Percentiles rank a stretch among this genome's conserved stretches.
phyloP scores from a whole-genome alignment of 140 eudicot genomes.

The Anethum foeniculum region DNA sequence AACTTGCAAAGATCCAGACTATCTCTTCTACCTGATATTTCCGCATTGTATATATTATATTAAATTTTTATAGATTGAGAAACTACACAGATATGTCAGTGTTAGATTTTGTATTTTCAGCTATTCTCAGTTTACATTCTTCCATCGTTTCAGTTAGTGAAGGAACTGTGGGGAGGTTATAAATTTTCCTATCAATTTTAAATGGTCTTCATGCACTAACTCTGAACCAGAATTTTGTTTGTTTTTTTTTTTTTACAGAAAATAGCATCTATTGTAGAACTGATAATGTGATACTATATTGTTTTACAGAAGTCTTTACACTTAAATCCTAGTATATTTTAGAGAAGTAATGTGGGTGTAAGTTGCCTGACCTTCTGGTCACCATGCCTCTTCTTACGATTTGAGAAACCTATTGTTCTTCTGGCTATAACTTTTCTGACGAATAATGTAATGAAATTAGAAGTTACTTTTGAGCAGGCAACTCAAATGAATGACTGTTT shows the following conservation, averaged over 20 bases:
- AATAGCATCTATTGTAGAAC: not conserved
- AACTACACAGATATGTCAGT: not conserved
- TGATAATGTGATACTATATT: not conserved
- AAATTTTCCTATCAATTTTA: not conserved
- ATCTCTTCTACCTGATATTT: slow-evolving; percentile 22
- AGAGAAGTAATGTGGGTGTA: too few species aligned
- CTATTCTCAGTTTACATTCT: not conserved
- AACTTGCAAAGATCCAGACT: slow-evolving; percentile 52
- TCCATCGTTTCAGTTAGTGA: not conserved
- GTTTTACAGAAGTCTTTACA: not conserved
- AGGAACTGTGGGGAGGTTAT: not conserved
- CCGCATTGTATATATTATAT: not conserved
- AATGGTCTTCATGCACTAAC: not conserved
- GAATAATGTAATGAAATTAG: too few species aligned
- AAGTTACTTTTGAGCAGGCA: too few species aligned
- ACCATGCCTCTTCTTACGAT: not conserved
- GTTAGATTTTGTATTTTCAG: not conserved
- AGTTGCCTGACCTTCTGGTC: too few species aligned
- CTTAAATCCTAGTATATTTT: not conserved
- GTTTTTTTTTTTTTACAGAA: not conserved
- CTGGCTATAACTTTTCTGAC: not conserved
- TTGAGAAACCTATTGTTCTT: not conserved
- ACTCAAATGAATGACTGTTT: too few species aligned
- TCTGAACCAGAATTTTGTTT: not conserved
- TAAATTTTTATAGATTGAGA: not conserved